Percentiles rank a stretch among this genome's conserved stretches.
These are phyloP conservation scores for Daldinia caldariorum DNA, from an alignment of 495 filamentous ascomycete genomes.

Conservation along the genomic window DNA sequence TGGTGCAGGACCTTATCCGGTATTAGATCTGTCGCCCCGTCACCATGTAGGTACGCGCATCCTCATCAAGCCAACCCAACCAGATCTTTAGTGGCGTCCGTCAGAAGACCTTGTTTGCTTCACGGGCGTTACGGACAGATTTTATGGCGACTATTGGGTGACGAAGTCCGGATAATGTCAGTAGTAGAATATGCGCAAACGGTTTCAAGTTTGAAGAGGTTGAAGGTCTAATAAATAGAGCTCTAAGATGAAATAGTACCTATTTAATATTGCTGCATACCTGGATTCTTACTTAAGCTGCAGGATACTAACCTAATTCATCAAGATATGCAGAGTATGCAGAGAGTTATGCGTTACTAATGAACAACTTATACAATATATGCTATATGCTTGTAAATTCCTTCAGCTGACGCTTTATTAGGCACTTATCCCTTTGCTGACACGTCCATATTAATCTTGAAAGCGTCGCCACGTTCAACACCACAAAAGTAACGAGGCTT, in stretches of 20 bases:
- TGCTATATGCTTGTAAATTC: too few species aligned
- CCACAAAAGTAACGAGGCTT: neutral
- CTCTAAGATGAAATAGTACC: neutral
- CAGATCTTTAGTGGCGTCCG: slow-evolving; percentile 27
- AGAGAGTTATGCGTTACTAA: neutral
- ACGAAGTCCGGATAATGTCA: neutral
- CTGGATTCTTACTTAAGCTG: neutral
- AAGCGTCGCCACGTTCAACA: neutral
- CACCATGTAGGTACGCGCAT: slow-evolving; percentile 13
- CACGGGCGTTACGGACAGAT: neutral
- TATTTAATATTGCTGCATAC: neutral
- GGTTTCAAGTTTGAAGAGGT: neutral
- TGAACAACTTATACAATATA: too few species aligned
- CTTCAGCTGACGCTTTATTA: neutral
- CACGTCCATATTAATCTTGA: neutral
- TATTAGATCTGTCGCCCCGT: slow-evolving; percentile 10
- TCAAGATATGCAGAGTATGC: too few species aligned
- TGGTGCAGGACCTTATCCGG: slow-evolving; percentile 27
- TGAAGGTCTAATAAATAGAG: too few species aligned
- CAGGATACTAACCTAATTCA: too few species aligned
- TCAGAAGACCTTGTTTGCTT: slow-evolving; percentile 29
- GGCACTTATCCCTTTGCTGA: neutral
- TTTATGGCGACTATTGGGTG: neutral
- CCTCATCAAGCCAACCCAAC: neutral
- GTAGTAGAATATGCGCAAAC: neutral